Base-by-base conservation (phyloP, 345 rosid species). In the Gossypium mustelinum region DNA sequence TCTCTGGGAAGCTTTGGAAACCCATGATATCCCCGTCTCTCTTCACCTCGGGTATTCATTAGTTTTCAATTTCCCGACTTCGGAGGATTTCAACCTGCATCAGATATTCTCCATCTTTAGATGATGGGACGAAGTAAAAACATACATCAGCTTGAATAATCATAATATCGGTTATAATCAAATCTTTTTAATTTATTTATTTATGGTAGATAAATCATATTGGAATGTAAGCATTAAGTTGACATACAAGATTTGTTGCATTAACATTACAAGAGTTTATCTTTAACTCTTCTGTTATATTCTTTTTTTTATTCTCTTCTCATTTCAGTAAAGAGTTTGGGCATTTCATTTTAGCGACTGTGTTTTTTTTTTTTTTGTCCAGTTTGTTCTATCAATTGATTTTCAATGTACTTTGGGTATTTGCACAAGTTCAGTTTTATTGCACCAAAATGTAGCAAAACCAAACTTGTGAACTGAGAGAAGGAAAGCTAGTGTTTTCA, bases 11-110 rank as follows among this genome's bases (percentile, higher is more conserved):
- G 25, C 41, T 13, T 64, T n/a, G 51, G 54, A 51, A 72, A 75
- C 63, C 68, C 54, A 4, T 3, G 9, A 48, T 16, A 14, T 13
- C 17, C 12, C 39, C 39, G 39, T 34, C 4, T 34, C 39, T 34
- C 27, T 60, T 47, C 34, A 12, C 58, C 80, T 34, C 39, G 74
- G 80, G 83, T 83, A 66, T 82, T 86, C 81, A 84, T 83, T 83
- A 65, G 71, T 80, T 87, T 77, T 78, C 61, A 62, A 55, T 43
- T 63, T 65, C 79, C 13, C 0, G 67, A 54, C 75, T 54, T 81
- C 78, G 62, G 48, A 24, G 58, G 66, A 54, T 62, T 73, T 75
- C 70, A 68, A 34, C 13, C 72, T 67, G 77, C 73, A 50, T 84
- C 62, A 8, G 54, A 9, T 34, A 11, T 81, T 34, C 41, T 34